Percentiles rank a stretch among this genome's conserved stretches.
Conservation (phyloP, 2,329 filamentous ascomycete genomes). For the Aspergillus terreus region DNA sequence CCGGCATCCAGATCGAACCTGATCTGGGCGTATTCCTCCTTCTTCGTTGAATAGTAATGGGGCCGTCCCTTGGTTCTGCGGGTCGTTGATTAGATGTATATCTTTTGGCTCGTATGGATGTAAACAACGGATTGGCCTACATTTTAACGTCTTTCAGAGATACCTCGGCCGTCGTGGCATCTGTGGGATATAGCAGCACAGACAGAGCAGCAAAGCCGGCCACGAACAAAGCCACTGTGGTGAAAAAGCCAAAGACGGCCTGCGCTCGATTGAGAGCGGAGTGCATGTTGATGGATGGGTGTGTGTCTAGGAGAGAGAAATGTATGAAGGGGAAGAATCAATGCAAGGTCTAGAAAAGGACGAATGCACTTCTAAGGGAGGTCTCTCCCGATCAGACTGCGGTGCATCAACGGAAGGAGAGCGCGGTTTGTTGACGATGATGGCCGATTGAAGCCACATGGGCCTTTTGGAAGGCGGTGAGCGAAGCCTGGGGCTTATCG, state of each 20-base stretch:
- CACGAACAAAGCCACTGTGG: constrained; percentile 81
- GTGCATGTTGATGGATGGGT: constrained; percentile 63
- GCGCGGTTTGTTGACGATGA: neutral
- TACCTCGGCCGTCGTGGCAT: constrained; percentile 51
- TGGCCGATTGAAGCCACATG: constrained; percentile 23
- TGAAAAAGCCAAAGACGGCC: constrained; percentile 97
- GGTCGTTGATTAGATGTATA: constrained; percentile 4
- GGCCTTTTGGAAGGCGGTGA: constrained; percentile 24
- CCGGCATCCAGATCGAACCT: constrained; percentile 85
- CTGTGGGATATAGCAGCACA: constrained; percentile 59
- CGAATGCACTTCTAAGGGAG: neutral
- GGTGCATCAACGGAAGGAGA: neutral
- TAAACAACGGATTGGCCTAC: constrained; percentile 47
- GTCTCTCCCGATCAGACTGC: neutral
- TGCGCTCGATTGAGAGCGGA: constrained; percentile 80
- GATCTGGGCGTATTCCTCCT: constrained; percentile 93
- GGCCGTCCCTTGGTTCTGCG: constrained; percentile 78
- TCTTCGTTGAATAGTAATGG: constrained; percentile 91
- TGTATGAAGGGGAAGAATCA: constrained; percentile 14
- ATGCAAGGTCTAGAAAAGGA: neutral
- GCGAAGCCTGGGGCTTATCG: constrained; percentile 12
- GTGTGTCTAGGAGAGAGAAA: constrained; percentile 10
- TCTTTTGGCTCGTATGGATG: neutral
- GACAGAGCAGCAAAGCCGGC: constrained; percentile 77
- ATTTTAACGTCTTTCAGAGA: constrained; percentile 69